A percentile compares a stretch with the other conserved stretches of the same genome.
These are phyloP conservation scores for Phytophthora rubi DNA, from an alignment of 352 stramenopile genomes.

Conservation along the genomic window DNA sequence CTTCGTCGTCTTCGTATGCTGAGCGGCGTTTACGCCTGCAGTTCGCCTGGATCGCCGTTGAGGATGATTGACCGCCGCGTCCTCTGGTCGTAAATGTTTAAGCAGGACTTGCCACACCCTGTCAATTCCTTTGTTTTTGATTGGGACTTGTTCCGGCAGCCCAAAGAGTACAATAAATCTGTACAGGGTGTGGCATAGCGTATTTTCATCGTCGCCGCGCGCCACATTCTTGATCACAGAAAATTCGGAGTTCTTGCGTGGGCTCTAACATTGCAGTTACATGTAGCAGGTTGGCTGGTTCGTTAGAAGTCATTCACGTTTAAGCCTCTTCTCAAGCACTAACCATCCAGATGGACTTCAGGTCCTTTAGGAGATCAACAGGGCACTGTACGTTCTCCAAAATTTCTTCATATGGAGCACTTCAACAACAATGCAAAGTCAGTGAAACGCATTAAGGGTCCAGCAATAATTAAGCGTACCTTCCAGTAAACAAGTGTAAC, in stretches of 20 bases:
- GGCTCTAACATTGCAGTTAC: conserved; percentile 38
- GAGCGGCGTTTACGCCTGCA: conserved; percentile 9
- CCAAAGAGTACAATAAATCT: conserved; percentile 97
- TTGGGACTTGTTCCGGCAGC: conserved; percentile 72
- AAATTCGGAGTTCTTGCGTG: conserved; percentile 65
- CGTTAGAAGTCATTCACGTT: background rate
- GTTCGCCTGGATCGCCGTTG: conserved; percentile 33
- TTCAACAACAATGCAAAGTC: conserved; percentile 23
- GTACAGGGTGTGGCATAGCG: conserved; percentile 96
- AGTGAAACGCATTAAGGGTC: background rate
- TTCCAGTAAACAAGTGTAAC: conserved; percentile 97
- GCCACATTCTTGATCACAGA: conserved; percentile 69
- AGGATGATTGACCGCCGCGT: conserved; percentile 18
- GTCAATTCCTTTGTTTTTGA: conserved; percentile 39
- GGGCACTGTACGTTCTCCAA: conserved; percentile 94
- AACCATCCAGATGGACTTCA: conserved; percentile 92
- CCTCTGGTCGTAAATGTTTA: conserved; percentile 67
- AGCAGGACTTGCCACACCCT: conserved; percentile 67
- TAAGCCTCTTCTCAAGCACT: conserved; percentile 10
- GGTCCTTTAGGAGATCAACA: conserved; percentile 72
- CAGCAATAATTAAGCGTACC: conserved; percentile 37
- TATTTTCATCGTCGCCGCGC: conserved; percentile 75
- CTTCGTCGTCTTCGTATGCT: conserved; percentile 29
- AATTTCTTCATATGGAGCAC: conserved; percentile 98
- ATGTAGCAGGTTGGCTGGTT: background rate